These are phyloP conservation scores for Penicillium palitans DNA, from an alignment of 2,329 filamentous ascomycete species.

Conservation along the genomic window DNA sequence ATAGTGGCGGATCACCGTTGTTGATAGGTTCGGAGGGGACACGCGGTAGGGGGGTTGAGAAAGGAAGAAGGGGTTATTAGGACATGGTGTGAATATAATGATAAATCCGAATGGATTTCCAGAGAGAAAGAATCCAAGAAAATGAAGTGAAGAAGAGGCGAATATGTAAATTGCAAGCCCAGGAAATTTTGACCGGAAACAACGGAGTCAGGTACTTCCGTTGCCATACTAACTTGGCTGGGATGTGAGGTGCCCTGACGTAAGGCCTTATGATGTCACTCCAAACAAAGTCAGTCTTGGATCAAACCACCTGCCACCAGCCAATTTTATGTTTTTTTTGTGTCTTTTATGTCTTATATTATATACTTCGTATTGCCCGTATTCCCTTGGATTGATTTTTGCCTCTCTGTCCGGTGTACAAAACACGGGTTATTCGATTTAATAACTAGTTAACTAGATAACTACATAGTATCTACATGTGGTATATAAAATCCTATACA, in stretches of 20 bases:
- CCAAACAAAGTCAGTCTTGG: neutral
- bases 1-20: slow-evolving; percentile 16
- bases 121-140: neutral
- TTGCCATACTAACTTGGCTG: slow-evolving; percentile 17
- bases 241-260: slow-evolving; percentile 26
- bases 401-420: neutral
- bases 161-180: neutral
- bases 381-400: neutral
- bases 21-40: neutral
- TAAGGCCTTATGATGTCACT: slow-evolving; percentile 31
- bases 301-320: neutral
- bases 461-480: neutral
- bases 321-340: too few species aligned
- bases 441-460: too few species aligned
- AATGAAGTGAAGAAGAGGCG: neutral
- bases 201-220: slow-evolving; percentile 22
- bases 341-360: neutral
- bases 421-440: neutral
- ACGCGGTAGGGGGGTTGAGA: neutral
- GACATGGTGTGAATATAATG: slow-evolving; percentile 8
- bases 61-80: neutral
- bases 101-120: slow-evolving; percentile 2
- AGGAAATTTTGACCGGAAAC: slow-evolving; percentile 22
- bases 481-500: neutral
- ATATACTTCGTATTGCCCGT: neutral